Conservation (phyloP, 2,329 filamentous ascomycete genomes). For the Alternaria arborescens region DNA sequence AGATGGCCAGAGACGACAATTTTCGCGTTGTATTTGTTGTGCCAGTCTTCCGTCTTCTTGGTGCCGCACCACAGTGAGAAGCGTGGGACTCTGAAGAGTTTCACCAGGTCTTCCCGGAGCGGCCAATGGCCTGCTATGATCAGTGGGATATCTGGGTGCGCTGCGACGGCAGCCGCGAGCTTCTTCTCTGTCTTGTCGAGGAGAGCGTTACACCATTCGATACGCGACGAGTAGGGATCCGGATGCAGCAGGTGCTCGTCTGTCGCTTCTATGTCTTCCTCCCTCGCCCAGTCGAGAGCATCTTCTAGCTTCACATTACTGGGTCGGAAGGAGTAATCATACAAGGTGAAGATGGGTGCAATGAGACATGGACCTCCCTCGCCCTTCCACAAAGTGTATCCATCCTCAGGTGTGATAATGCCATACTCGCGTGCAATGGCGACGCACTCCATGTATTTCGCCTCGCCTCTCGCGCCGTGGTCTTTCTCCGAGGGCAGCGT, state of each 20-base stretch:
- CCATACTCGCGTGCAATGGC: constrained; percentile 61
- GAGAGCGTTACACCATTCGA: constrained; percentile 57
- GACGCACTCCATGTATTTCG: constrained; percentile 65
- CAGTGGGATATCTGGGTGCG: constrained; percentile 46
- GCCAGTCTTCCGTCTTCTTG: constrained; percentile 58
- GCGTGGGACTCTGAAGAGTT: constrained; percentile 53
- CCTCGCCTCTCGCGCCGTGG: constrained; percentile 56
- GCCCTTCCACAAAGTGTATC: constrained; percentile 63
- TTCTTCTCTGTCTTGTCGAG: constrained; percentile 53
- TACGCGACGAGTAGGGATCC: constrained; percentile 55
- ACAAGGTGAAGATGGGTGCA: constrained; percentile 66
- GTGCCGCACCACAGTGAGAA: constrained; percentile 60
- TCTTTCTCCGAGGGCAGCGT: constrained; percentile 56
- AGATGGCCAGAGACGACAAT: constrained; percentile 59
- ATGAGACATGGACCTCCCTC: constrained; percentile 60
- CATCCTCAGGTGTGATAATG: constrained; percentile 65
- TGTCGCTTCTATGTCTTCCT: constrained; percentile 56
- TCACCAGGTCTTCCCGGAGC: constrained; percentile 55
- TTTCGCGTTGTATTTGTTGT: constrained; percentile 56
- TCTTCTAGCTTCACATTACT: constrained; percentile 57
- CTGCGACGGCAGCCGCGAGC: constrained; percentile 45
- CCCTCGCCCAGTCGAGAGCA: constrained; percentile 58
- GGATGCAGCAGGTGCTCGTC: constrained; percentile 58
- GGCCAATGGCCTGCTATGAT: constrained; percentile 60
- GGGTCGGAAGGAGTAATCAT: constrained; percentile 68